Evolutionary conservation across 495 filamentous ascomycete genomes (phyloP), one percentile per base, ranked within the genome.

Genomic region (Penicillium bialowiezense): DNA sequence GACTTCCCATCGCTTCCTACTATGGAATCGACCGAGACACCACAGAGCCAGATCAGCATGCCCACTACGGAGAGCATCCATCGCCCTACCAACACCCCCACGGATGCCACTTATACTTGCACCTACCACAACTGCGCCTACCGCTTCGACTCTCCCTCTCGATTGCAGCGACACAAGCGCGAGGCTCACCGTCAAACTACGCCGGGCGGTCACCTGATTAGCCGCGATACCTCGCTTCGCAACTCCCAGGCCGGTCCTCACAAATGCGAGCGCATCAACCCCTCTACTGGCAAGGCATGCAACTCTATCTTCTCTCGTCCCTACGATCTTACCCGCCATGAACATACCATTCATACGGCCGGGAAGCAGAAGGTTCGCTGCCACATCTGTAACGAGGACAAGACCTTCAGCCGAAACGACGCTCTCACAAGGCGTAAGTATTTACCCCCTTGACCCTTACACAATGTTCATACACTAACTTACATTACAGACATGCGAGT

Each of bases 281-380:
- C 95, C 1, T 91, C 89, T 53, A 98, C 93, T 4, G 88, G 88
- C 44, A 97, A 97, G 71, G 89, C 92, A 3, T 98, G 93, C 81
- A 96, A 93, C 65, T 92, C 89, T 7, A 76, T 93, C 48, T 98
- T 98, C 74, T 96, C 92, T 2, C 80, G 93, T n/a, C 91, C 92
- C 26, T 98, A 98, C 79, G 93, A 98, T 71, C 80, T 98, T 26
- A 98, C 93, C 8, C 80, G 93, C 8, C 93, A 98, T 65, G 93
- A 98, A 68, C 92, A 96, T 57, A 97, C 93, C 9, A 97, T 97
- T 56, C 93, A 98, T 76, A 96, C 96, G 56, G 87, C 85, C 4
- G 80, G 85, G 57, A 96, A 96, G 80, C 84, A 89, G 61, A 97
- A 98, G 71, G 91, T 96, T n/a, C 84, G 90, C 18, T 98, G 92